Evolutionary conservation across 192 early-diverging fungal genomes (phyloP), one percentile per base, ranked within the genome.

Genomic region (Fimicolochytrium jonesii): DNA sequence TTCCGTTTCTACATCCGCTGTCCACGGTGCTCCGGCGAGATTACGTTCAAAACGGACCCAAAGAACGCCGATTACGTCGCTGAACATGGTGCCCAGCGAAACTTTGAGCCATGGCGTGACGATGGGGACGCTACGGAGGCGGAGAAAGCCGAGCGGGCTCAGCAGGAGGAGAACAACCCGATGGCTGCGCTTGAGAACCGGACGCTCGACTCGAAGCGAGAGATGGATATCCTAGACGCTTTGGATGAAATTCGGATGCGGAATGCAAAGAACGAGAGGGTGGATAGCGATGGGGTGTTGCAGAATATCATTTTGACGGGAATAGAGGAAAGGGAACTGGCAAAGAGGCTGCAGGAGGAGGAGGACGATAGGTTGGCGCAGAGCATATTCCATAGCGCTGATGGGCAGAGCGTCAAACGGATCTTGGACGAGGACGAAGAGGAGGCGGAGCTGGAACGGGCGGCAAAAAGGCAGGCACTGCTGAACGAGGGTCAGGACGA

Each of bases 21-120:
- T 59, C 93, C 95, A 18, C 78, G 86, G n/a, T 99, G 96, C 69
- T 85, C 90, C 0, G 90, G 90, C 0, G 95, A 97, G 76, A 96
- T 99, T 52, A 97, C 95, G 1, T 99, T 95, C 79, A 95, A 95
- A 65, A 99, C 97, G 2, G 95, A 98, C 65, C 94, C 94, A 0
- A 81, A 92, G 69, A 96, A 98, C 61, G 74, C 90, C 2, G 94
- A 98, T 74, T 99, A 99, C 60, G 77, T 92, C 15, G 90, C 89
- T 15, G 97, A 99, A 56, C 84, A 90, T 55, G 97, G 97, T 20
- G 95, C 92, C 0, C 80, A 77, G 48, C 77, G 97, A 9, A 98
- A 97, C 62, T 98, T 98, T 83, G 95, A 98, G 71, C 91, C 91
- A 0, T 94, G 92, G 89, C 67, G 91, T 6, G 92, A 90, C 20